These are phyloP conservation scores for Penicillium sp. DNA, from an alignment of 2,329 filamentous ascomycete genomes.

Conservation along the genomic window DNA sequence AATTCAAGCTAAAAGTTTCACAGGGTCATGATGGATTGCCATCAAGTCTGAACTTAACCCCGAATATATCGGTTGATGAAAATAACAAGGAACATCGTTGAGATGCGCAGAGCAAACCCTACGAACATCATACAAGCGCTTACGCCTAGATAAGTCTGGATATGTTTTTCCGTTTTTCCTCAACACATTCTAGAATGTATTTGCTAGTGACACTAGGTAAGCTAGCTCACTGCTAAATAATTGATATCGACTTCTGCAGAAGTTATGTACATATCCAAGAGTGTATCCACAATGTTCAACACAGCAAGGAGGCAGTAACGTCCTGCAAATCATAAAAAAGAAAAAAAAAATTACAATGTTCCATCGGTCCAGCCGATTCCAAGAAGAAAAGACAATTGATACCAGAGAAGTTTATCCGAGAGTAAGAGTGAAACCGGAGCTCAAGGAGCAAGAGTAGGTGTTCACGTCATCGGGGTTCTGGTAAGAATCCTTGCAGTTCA, in stretches of 20 bases:
- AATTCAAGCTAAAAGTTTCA: background rate
- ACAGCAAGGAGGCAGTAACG: constrained; percentile 1
- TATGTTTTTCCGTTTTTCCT: background rate
- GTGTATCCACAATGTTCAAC: background rate
- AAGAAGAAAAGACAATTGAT: constrained; percentile 1
- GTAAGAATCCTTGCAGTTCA: constrained; percentile 34
- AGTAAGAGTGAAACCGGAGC: constrained; percentile 30
- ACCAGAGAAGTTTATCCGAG: constrained; percentile 25
- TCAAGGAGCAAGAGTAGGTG: constrained; percentile 33
- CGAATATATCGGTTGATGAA: background rate
- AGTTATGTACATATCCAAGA: constrained; percentile 1
- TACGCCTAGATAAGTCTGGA: background rate
- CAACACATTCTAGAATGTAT: constrained; percentile 6
- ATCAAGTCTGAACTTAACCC: background rate
- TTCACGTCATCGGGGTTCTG: constrained; percentile 36
- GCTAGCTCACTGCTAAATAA: background rate
- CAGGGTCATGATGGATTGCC: background rate
- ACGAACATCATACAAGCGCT: background rate
- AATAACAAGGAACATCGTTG: no score
- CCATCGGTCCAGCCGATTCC: constrained; percentile 11
- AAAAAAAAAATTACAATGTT: background rate
- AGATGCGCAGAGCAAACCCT: background rate
- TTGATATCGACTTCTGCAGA: constrained; percentile 1
- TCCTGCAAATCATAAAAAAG: background rate
- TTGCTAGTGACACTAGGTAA: background rate